A percentile compares a stretch with the other conserved stretches of the same genome.
phyloP scores from a whole-genome alignment of 306 rosid species.

The Corylus avellana region DNA sequence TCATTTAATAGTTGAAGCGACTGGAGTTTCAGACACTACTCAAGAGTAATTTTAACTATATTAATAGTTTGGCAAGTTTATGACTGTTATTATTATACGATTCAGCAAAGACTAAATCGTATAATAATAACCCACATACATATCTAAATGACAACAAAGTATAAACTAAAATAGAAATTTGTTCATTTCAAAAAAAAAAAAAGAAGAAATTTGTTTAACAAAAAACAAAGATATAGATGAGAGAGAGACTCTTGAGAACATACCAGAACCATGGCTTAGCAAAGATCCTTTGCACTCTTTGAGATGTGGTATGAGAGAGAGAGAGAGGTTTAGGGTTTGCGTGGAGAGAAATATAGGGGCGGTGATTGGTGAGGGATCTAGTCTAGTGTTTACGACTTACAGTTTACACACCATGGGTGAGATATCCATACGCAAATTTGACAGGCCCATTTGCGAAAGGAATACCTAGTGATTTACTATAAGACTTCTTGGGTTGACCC shows the following conservation, averaged over 20 bases:
- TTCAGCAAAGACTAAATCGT: not conserved
- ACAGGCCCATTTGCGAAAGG: too few relatives aligned
- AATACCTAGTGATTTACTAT: too few relatives aligned
- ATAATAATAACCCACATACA: not conserved
- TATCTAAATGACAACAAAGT: not conserved
- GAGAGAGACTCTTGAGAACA: not conserved
- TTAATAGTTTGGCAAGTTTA: not conserved
- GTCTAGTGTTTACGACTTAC: not conserved
- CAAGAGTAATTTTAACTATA: constrained; percentile 36
- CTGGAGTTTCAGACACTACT: constrained; percentile 52
- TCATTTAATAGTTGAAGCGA: constrained; percentile 46
- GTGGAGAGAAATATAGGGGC: constrained; percentile 12
- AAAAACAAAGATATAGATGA: too few relatives aligned
- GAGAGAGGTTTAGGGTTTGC: constrained; percentile 24
- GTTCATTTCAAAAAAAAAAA: too few relatives aligned
- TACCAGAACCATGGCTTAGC: constrained; percentile 38
- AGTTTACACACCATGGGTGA: too few relatives aligned
- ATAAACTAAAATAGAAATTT: not conserved
- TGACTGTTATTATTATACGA: too few relatives aligned
- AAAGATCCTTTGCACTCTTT: not conserved
- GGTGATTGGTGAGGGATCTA: not conserved
- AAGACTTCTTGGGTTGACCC: too few relatives aligned
- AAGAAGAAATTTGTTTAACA: too few relatives aligned
- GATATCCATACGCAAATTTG: too few relatives aligned
- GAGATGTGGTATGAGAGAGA: not conserved